Base-by-base conservation (phyloP, 805 yeast genomes). In the Candida broadrunensis region DNA sequence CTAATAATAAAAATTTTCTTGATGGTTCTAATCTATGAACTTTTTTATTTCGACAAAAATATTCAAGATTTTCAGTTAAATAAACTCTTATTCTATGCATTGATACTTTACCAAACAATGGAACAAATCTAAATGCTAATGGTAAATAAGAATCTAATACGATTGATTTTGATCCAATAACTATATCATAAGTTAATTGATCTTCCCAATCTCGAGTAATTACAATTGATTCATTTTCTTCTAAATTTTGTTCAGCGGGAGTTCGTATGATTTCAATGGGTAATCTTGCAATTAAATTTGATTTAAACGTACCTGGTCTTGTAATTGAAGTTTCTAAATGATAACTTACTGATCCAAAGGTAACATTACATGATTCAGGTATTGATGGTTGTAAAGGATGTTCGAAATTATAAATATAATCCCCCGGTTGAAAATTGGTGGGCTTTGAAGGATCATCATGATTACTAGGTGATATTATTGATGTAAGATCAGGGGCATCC, bases 151-250 rank as follows among this genome's bases (percentile, higher is more conserved):
- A 81, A 57, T 95, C 89, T 37, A 93, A 71, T 7, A 95, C 82
- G 39, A 93, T 80, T 20, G 89, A 83, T 59, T 91, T 93, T 20
- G 96, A 87, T 1, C 95, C 95, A 39, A 93, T 83, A 15, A 89
- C 81, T 33, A 93, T 88, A 55, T 93, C 97, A 57, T 93, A 93
- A 50, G 83, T 82, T 24, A 93, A 63, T 57, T 86, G 88, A 57
- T 87, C 89, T 60, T 91, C 98, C 99, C 99, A 93, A 49, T 87
- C 91, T 44, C 95, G 74, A 20, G 84, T 75, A 27, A 93, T 88
- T 4, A 88, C 86, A 39, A 93, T 91, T 0, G 99, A 98, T 57
- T 93, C 99, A 47, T 85, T 82, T 55, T 86, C 91, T 58, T 93
- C 98, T 18, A 84, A 75, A 31, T 88, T 85, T 29, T 77, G 78